These are phyloP conservation scores for Solanum bulbocastanum DNA, from an alignment of 257 asterid genomes.

Conservation along the genomic window DNA sequence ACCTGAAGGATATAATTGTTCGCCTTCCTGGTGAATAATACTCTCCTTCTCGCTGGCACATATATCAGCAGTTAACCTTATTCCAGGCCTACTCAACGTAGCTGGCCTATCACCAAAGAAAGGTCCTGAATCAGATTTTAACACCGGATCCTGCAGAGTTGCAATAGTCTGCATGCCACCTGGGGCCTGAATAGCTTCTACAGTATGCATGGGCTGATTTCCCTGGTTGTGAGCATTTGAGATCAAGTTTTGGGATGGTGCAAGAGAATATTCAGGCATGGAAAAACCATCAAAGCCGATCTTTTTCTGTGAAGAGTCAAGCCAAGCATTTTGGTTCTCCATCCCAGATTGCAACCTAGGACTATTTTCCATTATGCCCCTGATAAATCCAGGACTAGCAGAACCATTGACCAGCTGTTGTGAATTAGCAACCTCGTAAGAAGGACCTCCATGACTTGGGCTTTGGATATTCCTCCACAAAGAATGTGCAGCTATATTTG, in stretches of 20 bases:
- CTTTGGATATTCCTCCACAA: slow-evolving; percentile 67
- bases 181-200: slow-evolving; percentile 23
- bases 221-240: slow-evolving; percentile 32
- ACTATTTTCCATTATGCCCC: slow-evolving; percentile 40
- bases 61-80: slow-evolving; percentile 12
- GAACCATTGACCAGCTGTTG: slow-evolving; percentile 55
- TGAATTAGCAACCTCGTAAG: slow-evolving; percentile 44
- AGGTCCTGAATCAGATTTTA: slow-evolving; percentile 21
- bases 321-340: slow-evolving; percentile 55
- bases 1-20: slow-evolving; percentile 9
- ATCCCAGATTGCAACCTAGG: slow-evolving; percentile 44
- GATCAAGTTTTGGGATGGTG: slow-evolving; percentile 25
- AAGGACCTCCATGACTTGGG: slow-evolving; percentile 44
- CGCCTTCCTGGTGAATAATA: slow-evolving; percentile 20
- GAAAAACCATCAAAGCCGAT: slow-evolving; percentile 37
- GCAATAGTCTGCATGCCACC: slow-evolving; percentile 19
- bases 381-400: slow-evolving; percentile 40
- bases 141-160: slow-evolving; percentile 13
- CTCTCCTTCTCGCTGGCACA: slow-evolving; percentile 13
- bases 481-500: slow-evolving; percentile 47
- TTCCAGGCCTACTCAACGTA: slow-evolving; percentile 17
- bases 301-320: slow-evolving; percentile 46
- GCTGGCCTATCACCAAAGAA: slow-evolving; percentile 21
- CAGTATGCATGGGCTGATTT: slow-evolving; percentile 22
- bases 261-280: slow-evolving; percentile 41